phyloP scores from a whole-genome alignment of 2,329 filamentous ascomycete species.

The Blastomyces percursus region DNA sequence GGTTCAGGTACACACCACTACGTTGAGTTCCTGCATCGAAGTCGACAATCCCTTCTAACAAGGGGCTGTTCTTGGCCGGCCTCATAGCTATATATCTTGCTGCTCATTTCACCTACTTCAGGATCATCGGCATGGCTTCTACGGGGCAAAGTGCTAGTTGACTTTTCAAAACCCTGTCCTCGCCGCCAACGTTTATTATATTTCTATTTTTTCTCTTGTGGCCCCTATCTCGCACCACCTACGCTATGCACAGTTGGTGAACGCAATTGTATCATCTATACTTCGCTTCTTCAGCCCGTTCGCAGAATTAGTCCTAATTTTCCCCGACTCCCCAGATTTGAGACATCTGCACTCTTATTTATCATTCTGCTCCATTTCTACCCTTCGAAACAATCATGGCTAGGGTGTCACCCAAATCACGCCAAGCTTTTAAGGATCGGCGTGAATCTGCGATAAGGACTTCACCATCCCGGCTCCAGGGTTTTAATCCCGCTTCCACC shows the following conservation, averaged over 20 bases:
- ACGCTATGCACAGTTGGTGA: neutral
- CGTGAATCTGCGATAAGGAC: neutral
- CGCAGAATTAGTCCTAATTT: neutral
- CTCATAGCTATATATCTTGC: conserved; percentile 3
- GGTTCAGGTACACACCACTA: conserved; percentile 1
- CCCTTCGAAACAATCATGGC: neutral
- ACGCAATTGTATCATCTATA: neutral
- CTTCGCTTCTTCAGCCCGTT: conserved; percentile 1
- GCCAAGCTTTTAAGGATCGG: conserved; percentile 5
- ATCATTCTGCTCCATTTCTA: neutral
- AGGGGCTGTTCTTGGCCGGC: conserved; percentile 1
- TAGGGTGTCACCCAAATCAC: neutral
- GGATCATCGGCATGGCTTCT: neutral
- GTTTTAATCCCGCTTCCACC: neutral
- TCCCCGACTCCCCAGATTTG: neutral
- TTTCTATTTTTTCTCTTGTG: conserved; percentile 6
- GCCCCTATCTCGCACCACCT: neutral
- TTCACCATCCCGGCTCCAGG: neutral
- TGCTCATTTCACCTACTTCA: conserved; percentile 2
- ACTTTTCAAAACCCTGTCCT: neutral
- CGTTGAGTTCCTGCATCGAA: neutral
- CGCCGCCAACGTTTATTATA: conserved; percentile 3
- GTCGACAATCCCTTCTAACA: neutral
- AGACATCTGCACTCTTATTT: conserved; percentile 2
- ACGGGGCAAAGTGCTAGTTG: neutral